Conservation (phyloP, 495 filamentous ascomycete genomes). For the Hyaloscypha bicolor region DNA sequence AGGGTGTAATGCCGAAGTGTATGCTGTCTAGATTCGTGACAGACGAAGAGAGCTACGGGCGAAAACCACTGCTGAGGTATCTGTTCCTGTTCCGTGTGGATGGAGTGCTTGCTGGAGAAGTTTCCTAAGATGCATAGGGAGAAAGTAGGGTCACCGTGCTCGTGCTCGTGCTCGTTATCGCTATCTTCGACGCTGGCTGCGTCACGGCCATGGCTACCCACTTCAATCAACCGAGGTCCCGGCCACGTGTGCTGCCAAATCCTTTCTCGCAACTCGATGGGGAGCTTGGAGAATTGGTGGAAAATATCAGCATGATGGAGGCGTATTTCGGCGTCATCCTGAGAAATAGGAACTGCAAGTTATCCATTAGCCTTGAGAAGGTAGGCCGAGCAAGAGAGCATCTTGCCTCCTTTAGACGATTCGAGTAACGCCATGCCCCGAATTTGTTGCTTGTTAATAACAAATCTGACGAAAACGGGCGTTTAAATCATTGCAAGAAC, state of each 20-base stretch:
- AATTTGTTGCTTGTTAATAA: not conserved
- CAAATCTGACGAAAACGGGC: no score
- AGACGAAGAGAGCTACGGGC: not conserved
- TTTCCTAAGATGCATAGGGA: not conserved
- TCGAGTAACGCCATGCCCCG: not conserved
- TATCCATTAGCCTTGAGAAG: not conserved
- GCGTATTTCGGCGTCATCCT: not conserved
- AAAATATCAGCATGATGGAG: not conserved
- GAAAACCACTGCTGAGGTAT: not conserved
- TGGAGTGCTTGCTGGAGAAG: not conserved
- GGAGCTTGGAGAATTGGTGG: not conserved
- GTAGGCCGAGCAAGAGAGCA: not conserved
- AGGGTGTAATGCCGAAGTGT: not conserved
- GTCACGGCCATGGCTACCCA: not conserved
- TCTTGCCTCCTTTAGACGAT: not conserved
- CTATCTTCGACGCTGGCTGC: not conserved
- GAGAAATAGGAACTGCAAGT: not conserved
- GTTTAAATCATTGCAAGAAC: no score
- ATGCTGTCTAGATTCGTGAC: not conserved
- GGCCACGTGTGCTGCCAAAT: not conserved
- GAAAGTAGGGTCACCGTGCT: not conserved
- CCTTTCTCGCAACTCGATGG: not conserved
- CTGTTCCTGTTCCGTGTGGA: not conserved
- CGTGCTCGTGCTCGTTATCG: no score
- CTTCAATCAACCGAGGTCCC: not conserved